Conservation (phyloP, 345 rosid genomes). For the Syzygium aromaticum region DNA sequence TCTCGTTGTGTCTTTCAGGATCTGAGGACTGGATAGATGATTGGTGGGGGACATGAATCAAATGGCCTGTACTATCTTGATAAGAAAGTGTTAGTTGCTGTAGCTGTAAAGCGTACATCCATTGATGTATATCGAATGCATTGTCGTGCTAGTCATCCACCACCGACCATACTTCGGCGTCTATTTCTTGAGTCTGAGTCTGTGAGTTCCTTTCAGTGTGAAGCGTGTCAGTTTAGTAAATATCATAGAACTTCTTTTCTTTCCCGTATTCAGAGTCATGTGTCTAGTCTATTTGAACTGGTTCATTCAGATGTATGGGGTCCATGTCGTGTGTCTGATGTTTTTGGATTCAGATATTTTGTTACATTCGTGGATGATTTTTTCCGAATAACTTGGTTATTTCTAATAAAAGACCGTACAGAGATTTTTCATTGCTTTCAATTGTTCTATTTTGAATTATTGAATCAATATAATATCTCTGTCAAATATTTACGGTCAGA, state of each 20-base stretch:
- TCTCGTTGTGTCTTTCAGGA: too few relatives aligned
- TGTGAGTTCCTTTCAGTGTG: not conserved
- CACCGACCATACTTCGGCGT: not conserved
- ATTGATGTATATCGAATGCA: not conserved
- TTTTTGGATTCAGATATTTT: not conserved
- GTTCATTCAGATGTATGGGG: not conserved
- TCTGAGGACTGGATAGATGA: too few relatives aligned
- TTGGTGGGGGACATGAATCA: too few relatives aligned
- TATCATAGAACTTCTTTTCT: not conserved
- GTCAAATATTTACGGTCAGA: too few relatives aligned
- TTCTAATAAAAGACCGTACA: not conserved
- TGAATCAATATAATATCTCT: not conserved
- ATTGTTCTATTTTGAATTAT: not conserved
- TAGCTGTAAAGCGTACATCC: too few relatives aligned
- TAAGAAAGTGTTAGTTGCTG: too few relatives aligned
- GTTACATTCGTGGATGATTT: not conserved
- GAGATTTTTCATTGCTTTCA: not conserved
- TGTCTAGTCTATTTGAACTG: too few relatives aligned
- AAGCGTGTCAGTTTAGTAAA: not conserved
- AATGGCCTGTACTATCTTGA: too few relatives aligned
- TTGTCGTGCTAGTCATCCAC: not conserved
- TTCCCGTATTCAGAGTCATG: not conserved
- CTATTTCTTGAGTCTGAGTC: not conserved
- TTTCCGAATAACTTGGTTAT: not conserved
- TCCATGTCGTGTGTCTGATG: too few relatives aligned